Percentiles rank a stretch among this genome's conserved stretches.
Conservation (phyloP, 2,329 filamentous ascomycete genomes). For the Xylaria digitata region DNA sequence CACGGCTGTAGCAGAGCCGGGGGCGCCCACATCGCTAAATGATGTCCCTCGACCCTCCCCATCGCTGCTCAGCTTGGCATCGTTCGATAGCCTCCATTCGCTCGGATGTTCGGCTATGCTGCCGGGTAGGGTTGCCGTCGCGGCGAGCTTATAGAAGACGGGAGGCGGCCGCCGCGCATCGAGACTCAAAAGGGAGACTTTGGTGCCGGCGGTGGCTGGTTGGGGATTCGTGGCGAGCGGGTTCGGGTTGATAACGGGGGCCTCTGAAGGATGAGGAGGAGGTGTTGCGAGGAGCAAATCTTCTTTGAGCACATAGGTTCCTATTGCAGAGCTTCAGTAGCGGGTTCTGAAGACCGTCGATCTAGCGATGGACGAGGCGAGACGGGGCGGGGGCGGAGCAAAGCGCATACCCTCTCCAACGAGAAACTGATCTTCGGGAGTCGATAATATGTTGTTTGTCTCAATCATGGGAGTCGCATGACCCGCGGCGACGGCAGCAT, state of each 20-base stretch:
- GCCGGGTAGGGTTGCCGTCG: conserved; percentile 61
- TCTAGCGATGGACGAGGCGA: background rate
- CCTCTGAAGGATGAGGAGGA: conserved; percentile 94
- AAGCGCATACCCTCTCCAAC: conserved; percentile 82
- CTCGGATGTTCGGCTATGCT: conserved; percentile 72
- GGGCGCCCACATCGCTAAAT: conserved; percentile 60
- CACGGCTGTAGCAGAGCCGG: conserved; percentile 54
- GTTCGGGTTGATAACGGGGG: conserved; percentile 86
- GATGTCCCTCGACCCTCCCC: conserved; percentile 65
- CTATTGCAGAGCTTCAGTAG: conserved; percentile 57
- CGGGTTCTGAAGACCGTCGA: background rate
- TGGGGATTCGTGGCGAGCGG: conserved; percentile 86
- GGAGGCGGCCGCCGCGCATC: conserved; percentile 69
- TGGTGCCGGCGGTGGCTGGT: conserved; percentile 87
- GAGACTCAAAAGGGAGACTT: conserved; percentile 80
- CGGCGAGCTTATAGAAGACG: conserved; percentile 65
- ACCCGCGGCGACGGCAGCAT: conserved; percentile 75
- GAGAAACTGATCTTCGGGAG: conserved; percentile 89
- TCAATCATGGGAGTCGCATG: conserved; percentile 83
- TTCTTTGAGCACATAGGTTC: conserved; percentile 90
- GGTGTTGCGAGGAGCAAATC: conserved; percentile 93
- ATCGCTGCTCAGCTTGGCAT: conserved; percentile 68
- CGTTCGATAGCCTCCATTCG: conserved; percentile 70
- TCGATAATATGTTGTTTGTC: conserved; percentile 89
- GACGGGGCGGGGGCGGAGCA: background rate